Percentiles rank a stretch among this genome's conserved stretches.
phyloP scores from a whole-genome alignment of 192 early-diverging fungal species.

The Linnemannia zychae region DNA sequence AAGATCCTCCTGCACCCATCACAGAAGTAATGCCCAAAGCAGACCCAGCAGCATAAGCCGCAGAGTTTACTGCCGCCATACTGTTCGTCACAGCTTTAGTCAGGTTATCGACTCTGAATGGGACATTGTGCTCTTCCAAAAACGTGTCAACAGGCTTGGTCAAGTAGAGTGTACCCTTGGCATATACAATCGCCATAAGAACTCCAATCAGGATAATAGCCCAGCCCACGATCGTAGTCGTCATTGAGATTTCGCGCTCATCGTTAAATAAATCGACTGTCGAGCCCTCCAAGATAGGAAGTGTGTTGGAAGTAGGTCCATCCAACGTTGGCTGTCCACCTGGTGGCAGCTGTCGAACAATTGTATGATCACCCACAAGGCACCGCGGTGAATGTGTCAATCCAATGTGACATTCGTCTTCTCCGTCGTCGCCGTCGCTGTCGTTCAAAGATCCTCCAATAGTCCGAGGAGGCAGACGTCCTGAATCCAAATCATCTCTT shows the following conservation, averaged over 20 bases:
- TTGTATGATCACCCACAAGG: conserved; percentile 26
- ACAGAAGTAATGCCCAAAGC: conserved; percentile 1
- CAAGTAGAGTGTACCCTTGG: conserved; percentile 30
- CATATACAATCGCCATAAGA: conserved; percentile 26
- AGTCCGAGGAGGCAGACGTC: background rate
- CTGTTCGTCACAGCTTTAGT: conserved; percentile 10
- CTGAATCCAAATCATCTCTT: background rate
- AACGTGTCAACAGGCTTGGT: conserved; percentile 28
- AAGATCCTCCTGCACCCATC: background rate
- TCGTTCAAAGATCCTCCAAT: conserved; percentile 26
- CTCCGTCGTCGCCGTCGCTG: background rate
- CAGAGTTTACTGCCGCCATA: background rate
- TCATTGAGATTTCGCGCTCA: conserved; percentile 19
- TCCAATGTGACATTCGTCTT: conserved; percentile 14
- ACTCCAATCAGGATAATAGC: conserved; percentile 25
- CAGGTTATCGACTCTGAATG: conserved; percentile 33
- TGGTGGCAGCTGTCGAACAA: background rate
- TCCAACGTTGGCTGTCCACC: background rate
- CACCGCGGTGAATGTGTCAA: conserved; percentile 20
- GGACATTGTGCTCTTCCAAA: conserved; percentile 26
- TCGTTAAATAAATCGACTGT: background rate
- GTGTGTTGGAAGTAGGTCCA: background rate
- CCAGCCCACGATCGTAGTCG: conserved; percentile 47
- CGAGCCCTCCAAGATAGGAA: background rate
- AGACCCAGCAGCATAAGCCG: conserved; percentile 8